phyloP scores from a whole-genome alignment of 257 asterid genomes.

The Scutellaria barbata region DNA sequence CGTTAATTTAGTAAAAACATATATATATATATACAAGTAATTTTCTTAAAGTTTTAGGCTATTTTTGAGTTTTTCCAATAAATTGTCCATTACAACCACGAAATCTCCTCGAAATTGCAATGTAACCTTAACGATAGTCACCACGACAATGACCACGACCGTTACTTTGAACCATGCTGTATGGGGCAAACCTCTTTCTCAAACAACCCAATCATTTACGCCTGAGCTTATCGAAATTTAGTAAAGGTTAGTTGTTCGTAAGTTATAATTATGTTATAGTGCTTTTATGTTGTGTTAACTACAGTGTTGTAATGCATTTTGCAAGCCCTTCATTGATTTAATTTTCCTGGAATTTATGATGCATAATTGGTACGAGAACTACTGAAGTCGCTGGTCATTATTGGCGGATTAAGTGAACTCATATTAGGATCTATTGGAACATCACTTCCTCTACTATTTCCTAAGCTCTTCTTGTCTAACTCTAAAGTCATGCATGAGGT shows the following conservation, averaged over 20 bases:
- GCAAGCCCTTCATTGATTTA: background rate
- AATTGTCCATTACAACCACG: too few species aligned
- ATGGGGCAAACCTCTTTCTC: conserved; percentile 92
- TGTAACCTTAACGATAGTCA: too few species aligned
- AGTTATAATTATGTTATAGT: background rate
- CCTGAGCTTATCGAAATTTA: conserved; percentile 73
- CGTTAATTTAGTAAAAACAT: too few species aligned
- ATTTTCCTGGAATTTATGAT: conserved; percentile 6
- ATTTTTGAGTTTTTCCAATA: too few species aligned
- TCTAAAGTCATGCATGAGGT: conserved; percentile 68
- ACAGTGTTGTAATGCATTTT: background rate
- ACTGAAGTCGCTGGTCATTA: conserved; percentile 69
- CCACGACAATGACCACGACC: too few species aligned
- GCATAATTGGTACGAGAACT: conserved; percentile 58
- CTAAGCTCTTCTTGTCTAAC: conserved; percentile 70
- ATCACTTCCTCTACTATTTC: conserved; percentile 73
- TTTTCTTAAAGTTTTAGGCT: too few species aligned
- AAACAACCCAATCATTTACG: conserved; percentile 91
- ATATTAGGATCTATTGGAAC: conserved; percentile 68
- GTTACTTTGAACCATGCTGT: too few species aligned
- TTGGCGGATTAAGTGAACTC: conserved; percentile 69
- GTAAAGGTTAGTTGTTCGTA: conserved; percentile 55
- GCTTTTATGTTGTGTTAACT: conserved; percentile 3
- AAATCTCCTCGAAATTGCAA: too few species aligned
- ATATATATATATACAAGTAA: too few species aligned